Evolutionary conservation across 2,329 filamentous ascomycete species (phyloP), one percentile per base, ranked within the genome.

Genomic region (Metarhizium brunneum): DNA sequence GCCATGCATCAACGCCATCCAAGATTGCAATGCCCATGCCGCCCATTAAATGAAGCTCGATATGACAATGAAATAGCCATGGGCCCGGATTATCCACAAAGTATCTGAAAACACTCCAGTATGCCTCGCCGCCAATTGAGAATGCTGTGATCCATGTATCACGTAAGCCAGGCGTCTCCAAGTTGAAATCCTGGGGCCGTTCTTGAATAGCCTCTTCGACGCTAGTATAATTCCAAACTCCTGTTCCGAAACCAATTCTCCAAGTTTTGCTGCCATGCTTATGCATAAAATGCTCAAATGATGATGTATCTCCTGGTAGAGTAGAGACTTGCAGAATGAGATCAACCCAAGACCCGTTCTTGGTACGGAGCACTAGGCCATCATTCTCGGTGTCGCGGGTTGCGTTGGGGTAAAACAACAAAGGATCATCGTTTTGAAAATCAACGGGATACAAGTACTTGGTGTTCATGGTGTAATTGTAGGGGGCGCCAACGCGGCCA

Each of bases 41-140:
- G 1, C 74, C 74, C 25, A 66, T 65, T 51, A 78, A 61, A 65
- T 80, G 76, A 8, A 68, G 71, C 58, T 75, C 68, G 16, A 78
- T 73, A 62, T 80, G 76, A 57, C 76, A 79, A 63, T 80, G 76
- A 45, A 80, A 58, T 51, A 80, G 61, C 55, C 71, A 79, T 0
- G 74, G 69, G 0, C 76, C 75, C 0, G 76, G 73, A 55, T 74
- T 76, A 1, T 68, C 63, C 1, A 73, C 71, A 47, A 75, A 70
- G 56, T 79, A 79, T 40, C 75, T 59, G n/a, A 78, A 59, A 0
- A 69, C 73, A 47, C 75, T 62, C 75, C 75, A 52, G 14, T 47
- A 78, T 29, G 8, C 13, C 14, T 40, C 38, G 14, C 45, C 38
- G 3, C 50, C 51, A 5, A 16, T 16, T 4, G 54, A 56, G 18